Base-by-base conservation (phyloP, 2,329 filamentous ascomycete species). In the Fusarium tanahbumbuense region DNA sequence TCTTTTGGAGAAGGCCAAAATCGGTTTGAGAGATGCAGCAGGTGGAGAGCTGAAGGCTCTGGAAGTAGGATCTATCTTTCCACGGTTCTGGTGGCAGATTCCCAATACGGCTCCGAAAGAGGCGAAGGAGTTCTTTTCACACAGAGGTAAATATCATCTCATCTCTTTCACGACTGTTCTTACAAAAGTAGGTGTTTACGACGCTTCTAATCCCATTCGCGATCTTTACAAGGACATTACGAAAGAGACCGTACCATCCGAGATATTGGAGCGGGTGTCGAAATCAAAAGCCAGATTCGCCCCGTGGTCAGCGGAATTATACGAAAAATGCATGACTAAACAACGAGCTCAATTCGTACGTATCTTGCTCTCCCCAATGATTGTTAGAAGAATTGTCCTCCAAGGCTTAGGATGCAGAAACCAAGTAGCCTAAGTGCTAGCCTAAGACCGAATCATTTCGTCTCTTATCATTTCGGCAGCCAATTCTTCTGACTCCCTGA, bases 291-390 rank as follows among this genome's bases (percentile, higher is more conserved):
- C 64, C 4, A 66, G 49, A 20, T 75, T 75, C 28, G 46, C 60
- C n/a, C 66, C 70, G 5, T 75, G 73, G 72, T 70, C 72, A 1
- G 45, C 70, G 2, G 73, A 73, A 1, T 10, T 73, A 3, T 73
- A 73, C 5, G 70, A 75, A 11, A 73, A 75, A 25, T 75, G 73
- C 44, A 68, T 75, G 22, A 6, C 48, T 3, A 75, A 73, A 34
- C 73, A 75, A 28, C 15, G 40, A 3, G 66, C 71, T 1, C 27
- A 52, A 16, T 75, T 75, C 5, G 73, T 75, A 1, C 8, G 72
- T 62, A 3, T 28, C 28, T 28, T 28, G 4, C 27, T 28, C 27
- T 12, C 5, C 1, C 27, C 32, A 5, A 2, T 8, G n/a, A n/a
- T n/a, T n/a, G n/a, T n/a, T n/a, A n/a, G n/a, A n/a, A n/a, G n/a